These are phyloP conservation scores for Cymbidium sinense DNA, from an alignment of 106 monocot genomes.

Conservation along the genomic window DNA sequence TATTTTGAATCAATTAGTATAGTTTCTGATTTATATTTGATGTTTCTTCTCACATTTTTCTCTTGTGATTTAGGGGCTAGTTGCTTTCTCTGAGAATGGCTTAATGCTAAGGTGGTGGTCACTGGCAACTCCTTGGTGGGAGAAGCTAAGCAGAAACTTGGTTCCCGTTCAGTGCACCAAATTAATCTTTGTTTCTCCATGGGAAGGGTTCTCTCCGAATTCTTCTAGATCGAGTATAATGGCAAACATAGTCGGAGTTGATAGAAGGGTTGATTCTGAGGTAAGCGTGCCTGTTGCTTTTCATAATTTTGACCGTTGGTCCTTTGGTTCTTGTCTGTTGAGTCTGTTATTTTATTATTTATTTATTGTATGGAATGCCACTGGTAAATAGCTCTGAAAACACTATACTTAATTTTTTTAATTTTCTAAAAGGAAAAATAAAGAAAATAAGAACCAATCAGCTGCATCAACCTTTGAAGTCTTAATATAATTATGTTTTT, in stretches of 20 bases:
- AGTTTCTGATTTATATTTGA: background rate
- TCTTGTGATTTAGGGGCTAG: constrained; percentile 56
- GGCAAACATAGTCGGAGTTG: constrained; percentile 45
- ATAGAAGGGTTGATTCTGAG: constrained; percentile 25
- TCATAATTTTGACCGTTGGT: background rate
- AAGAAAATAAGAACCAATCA: background rate
- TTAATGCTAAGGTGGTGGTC: constrained; percentile 99
- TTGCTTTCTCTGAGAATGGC: constrained; percentile 99
- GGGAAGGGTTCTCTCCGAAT: constrained; percentile 93
- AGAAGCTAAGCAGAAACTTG: constrained; percentile 83
- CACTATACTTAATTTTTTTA: background rate
- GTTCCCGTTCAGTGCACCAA: constrained; percentile 89
- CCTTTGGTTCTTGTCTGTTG: background rate
- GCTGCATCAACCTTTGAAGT: too few species aligned
- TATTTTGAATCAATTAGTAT: background rate
- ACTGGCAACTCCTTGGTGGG: constrained; percentile 90
- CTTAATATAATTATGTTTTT: too few species aligned
- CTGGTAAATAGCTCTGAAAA: background rate
- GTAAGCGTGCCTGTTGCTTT: constrained; percentile 16
- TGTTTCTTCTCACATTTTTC: background rate
- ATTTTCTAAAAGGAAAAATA: background rate
- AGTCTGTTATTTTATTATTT: background rate
- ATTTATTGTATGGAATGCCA: background rate
- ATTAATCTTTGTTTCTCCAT: constrained; percentile 91
- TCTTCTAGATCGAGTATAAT: constrained; percentile 92